Evolutionary conservation across 1,284 basidiomycete species (phyloP), one percentile per base, ranked within the genome.

Genomic region (Malassezia nana): DNA sequence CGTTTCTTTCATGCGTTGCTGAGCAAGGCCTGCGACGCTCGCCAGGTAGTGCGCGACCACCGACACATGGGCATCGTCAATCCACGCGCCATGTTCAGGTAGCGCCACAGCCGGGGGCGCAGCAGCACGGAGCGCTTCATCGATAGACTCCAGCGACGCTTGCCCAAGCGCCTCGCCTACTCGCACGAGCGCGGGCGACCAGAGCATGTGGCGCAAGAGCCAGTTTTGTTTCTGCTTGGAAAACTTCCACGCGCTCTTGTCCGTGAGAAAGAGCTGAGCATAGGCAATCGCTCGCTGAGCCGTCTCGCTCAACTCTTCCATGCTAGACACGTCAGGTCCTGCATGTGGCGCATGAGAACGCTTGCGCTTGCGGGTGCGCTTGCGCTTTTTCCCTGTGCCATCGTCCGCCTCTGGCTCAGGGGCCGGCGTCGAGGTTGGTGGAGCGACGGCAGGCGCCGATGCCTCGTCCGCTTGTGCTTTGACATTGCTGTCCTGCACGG

Each of bases 211-310:
- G 3, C 58, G 44, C 5, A 58, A 26, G 10, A 60, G 50, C 50
- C 56, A 57, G 29, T 53, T 52, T 42, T 60, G 58, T 6, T 50
- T 46, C n/a, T 56, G 55, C 46, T 60, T 60, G n/a, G 51, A 50
- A 38, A 60, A 60, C 25, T 60, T 60, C 58, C 58, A 60, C n/a
- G 42, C 31, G 2, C 12, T 8, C n/a, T 40, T 32, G 35, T 57
- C 55, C 5, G 25, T 13, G 4, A 48, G 16, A 42, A 54, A 60
- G 8, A 35, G 22, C 26, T 49, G 54, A 6, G 58, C 54, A 40
- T 60, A 60, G 16, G 39, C 52, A 26, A 60, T 48, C 10, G 58
- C 50, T 15, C 28, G 18, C 41, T 50, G 31, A 6, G 55, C 55
- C 4, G 45, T 13, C n/a, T 57, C 55, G 20, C 40, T 18, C 2